Evolutionary conservation across 139 green algal genomes (phyloP), one percentile per base, ranked within the genome.

Genomic region (Zygnema circumcarinatum): DNA sequence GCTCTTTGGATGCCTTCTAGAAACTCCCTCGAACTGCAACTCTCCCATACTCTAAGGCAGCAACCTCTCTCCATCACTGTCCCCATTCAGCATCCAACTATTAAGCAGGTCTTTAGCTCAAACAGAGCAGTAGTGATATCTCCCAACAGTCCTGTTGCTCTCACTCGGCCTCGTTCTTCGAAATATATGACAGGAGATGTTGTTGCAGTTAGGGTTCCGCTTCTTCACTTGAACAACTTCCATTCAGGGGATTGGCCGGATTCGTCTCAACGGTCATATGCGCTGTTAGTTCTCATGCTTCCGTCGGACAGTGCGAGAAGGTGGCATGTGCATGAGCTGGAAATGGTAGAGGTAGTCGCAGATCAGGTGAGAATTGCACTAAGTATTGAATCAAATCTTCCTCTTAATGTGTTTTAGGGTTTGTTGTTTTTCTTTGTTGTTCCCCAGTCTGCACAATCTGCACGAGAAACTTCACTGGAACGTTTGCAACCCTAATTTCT

Each of bases 271-370:
- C 52, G 79, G 67, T 39, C 25, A 20, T 90, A 88, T 81, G 85
- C 85, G 0, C 29, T 90, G 0, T 42, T 90, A 38, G 85, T 90
- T 35, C 76, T 90, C 1, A 90, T 90, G 80, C 76, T 90, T 0
- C 85, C 85, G 21, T 87, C 75, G 1, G 84, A 89, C 74, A 89
- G 76, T 42, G 76, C 79, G n/a, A 42, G 84, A 33, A 42, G 84
- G 36, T 90, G 85, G 85, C 85, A 88, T n/a, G 62, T 81, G 20
- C 78, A 90, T 41, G 85, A 90, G 76, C 76, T 90, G 25, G 85
- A 90, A 38, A 86, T 90, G 62, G 85, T 90, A 0, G 85, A 90
- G 42, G 85, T 87, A 20, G 85, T 90, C 11, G 85, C 85, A 33
- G 85, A 90, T 47, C 85, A 90, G 83, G 85, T 89, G 35, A 38